Evolutionary conservation across 2,329 filamentous ascomycete genomes (phyloP), one percentile per base, ranked within the genome.

Genomic region (Sphaerulina vaccinii): DNA sequence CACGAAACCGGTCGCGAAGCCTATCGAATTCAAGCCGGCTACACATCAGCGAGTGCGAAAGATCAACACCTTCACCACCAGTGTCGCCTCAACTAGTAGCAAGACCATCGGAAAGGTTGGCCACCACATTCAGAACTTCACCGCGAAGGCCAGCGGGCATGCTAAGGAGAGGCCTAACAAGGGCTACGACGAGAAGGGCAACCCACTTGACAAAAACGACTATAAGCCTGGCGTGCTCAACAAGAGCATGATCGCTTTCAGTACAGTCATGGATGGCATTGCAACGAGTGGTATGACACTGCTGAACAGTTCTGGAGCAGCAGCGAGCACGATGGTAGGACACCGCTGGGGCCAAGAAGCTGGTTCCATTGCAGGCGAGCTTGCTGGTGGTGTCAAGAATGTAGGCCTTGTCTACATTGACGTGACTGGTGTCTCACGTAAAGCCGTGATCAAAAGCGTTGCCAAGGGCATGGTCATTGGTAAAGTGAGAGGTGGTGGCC

Each of bases 351-450:
- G 93, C 3, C 67, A 80, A 1, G 90, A 99, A 71, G 93, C 93
- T 0, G 89, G 90, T 13, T 79, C 85, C 29, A 77, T 97, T 13
- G 86, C 90, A 1, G 79, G 79, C 36, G 79, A 88, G 47, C 71
- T 99, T 16, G 88, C 90, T 1, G 86, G 89, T 4, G 92, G 91
- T 19, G 85, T 96, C 64, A 96, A 93, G 78, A 99, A 97, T 60
- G 93, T 97, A 6, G 93, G 91, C 5, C 78, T 99, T 22, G 93
- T 99, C 24, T 99, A 99, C 68, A 96, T 99, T 55, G 93, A 99
- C 63, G 92, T 95, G 1, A 87, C 91, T 0, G 93, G 93, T 29
- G 93, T 99, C 1, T 95, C 88, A 49, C 80, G 93, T 36, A 83
- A 85, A 55, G 93, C 93, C 0, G 83, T 99, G 37, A 81, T 99